Percentiles rank a stretch among this genome's conserved stretches.
phyloP scores from a whole-genome alignment of 2,329 filamentous ascomycete species.

The Tolypocladium nubicola region DNA sequence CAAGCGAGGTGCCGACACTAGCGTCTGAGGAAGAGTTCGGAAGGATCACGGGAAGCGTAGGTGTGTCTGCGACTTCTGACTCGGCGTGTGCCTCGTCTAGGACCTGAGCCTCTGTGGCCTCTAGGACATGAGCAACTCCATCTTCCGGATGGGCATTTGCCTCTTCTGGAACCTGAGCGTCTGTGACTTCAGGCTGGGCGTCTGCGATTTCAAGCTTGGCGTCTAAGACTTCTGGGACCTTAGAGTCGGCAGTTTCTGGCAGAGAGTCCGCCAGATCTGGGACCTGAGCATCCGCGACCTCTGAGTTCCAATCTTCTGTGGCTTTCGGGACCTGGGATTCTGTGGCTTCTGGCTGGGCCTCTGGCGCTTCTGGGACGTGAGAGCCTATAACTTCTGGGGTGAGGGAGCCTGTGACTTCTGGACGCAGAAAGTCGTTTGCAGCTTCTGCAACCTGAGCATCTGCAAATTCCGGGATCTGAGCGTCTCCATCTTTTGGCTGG shows the following conservation, averaged over 20 bases:
- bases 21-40: neutral
- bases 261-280: too few species aligned
- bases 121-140: rapidly evolving
- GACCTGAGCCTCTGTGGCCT: neutral
- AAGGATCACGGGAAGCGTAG: neutral
- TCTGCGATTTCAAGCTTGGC: neutral
- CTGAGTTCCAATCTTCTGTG: neutral
- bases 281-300: neutral
- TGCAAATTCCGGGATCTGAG: too few species aligned
- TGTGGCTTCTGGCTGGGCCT: neutral
- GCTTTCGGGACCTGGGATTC: neutral
- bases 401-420: too few species aligned
- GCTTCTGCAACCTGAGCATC: too few species aligned
- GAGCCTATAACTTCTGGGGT: too few species aligned
- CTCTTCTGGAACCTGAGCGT: neutral
- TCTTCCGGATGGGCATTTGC: neutral
- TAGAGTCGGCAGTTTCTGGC: neutral
- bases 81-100: neutral
- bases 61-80: neutral
- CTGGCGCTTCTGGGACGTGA: too few species aligned
- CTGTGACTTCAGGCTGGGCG: neutral
- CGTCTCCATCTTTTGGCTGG: too few species aligned
- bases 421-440: too few species aligned
- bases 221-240: neutral
- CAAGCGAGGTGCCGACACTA: neutral